These are phyloP conservation scores for Oryza meridionalis DNA, from an alignment of 176 grass and related monocot genomes.

Conservation along the genomic window DNA sequence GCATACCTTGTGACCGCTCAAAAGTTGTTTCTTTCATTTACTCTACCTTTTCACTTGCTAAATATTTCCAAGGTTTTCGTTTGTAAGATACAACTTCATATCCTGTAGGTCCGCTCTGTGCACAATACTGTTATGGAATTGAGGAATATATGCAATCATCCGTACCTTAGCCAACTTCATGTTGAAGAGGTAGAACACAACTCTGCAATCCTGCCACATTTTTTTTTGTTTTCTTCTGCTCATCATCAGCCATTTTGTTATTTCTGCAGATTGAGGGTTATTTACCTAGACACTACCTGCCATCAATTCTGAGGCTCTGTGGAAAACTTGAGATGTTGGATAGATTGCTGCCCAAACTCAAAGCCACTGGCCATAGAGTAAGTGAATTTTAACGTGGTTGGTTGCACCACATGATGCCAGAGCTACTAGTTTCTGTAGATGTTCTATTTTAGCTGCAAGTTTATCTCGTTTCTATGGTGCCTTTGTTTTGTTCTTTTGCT, in stretches of 20 bases:
- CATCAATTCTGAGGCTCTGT: conserved; percentile 84
- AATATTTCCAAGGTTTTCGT: conserved; percentile 21
- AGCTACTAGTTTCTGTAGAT: not conserved
- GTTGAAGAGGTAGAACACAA: conserved; percentile 69
- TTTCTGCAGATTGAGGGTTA: conserved; percentile 79
- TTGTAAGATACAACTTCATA: conserved; percentile 29
- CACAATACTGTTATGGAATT: conserved; percentile 99
- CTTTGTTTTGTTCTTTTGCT: conserved; percentile 6
- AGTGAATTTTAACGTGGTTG: conserved; percentile 20
- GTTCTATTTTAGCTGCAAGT: conserved; percentile 4
- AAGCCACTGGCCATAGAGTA: conserved; percentile 93
- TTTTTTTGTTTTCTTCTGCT: conserved; percentile 30
- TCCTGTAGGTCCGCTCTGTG: conserved; percentile 75
- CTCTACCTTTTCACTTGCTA: conserved; percentile 36
- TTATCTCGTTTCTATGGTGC: not conserved
- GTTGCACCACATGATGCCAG: conserved; percentile 10
- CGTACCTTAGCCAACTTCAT: conserved; percentile 96
- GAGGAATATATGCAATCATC: conserved; percentile 99
- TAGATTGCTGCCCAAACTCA: conserved; percentile 92
- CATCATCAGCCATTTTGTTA: conserved; percentile 31
- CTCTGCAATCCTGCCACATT: conserved; percentile 24
- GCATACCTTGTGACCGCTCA: conserved; percentile 4
- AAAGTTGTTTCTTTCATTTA: conserved; percentile 39
- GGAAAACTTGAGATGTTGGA: conserved; percentile 99
- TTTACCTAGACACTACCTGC: conserved; percentile 92